Percentiles rank a stretch among this genome's conserved stretches.
Conservation (phyloP, 192 early-diverging fungal species). For the Backusella sp. region DNA sequence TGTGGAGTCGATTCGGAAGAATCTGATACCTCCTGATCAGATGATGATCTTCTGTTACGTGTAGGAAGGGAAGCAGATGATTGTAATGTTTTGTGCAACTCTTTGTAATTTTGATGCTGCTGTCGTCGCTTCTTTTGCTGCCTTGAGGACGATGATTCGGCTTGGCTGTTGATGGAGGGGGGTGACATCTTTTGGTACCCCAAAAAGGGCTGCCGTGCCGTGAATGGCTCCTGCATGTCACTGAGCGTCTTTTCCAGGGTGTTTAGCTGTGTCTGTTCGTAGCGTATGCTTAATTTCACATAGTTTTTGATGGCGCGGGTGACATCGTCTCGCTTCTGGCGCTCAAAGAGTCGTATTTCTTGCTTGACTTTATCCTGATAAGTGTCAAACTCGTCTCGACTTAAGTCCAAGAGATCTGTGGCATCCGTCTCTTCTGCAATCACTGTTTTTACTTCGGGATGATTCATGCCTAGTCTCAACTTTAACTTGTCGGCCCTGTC, state of each 20-base stretch:
- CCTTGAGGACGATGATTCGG: not conserved
- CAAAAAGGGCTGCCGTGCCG: not conserved
- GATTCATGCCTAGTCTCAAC: constrained; percentile 25
- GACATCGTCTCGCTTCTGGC: constrained; percentile 43
- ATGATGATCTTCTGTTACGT: constrained; percentile 5
- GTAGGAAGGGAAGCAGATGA: constrained; percentile 38
- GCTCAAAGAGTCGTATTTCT: constrained; percentile 46
- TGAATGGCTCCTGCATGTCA: constrained; percentile 20
- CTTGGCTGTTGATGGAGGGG: not conserved
- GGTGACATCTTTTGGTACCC: not conserved
- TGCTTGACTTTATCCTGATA: constrained; percentile 41
- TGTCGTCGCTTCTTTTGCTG: constrained; percentile 18
- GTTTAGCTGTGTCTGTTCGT: constrained; percentile 40
- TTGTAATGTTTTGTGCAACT: constrained; percentile 19
- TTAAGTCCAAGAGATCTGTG: constrained; percentile 16
- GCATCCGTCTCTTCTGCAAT: constrained; percentile 33
- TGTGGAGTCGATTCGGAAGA: not conserved
- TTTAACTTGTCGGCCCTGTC: constrained; percentile 38
- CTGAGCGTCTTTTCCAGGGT: constrained; percentile 41
- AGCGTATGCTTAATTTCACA: constrained; percentile 34
- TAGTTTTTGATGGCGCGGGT: constrained; percentile 35
- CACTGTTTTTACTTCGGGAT: constrained; percentile 23
- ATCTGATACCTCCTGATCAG: not conserved
- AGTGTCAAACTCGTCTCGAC: constrained; percentile 32
- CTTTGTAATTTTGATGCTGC: constrained; percentile 11